Conservation (phyloP, 2,329 filamentous ascomycete species). For the Colletotrichum sp. region DNA sequence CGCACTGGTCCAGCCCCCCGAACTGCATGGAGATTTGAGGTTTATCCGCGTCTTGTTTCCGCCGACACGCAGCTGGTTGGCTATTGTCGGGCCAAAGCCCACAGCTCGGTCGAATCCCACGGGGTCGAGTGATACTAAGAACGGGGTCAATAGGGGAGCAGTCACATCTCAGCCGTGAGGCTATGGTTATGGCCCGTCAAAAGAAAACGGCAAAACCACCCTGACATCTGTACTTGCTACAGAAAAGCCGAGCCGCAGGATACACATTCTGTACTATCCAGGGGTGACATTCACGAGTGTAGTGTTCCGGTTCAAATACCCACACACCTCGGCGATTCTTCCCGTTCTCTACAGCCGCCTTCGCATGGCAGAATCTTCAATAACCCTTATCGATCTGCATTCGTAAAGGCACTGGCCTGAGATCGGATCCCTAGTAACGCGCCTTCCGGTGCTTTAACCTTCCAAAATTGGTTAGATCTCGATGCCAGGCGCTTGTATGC, state of each 20-base stretch:
- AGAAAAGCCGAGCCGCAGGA: not conserved
- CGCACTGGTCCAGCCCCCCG: not conserved
- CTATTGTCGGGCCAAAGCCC: not conserved
- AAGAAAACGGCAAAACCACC: not conserved
- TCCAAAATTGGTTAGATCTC: not conserved
- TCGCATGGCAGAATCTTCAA: not conserved
- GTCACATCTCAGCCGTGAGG: not conserved
- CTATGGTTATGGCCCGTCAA: not conserved
- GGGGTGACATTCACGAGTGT: not conserved
- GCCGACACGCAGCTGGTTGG: not conserved
- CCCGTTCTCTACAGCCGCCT: not conserved
- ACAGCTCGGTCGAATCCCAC: not conserved
- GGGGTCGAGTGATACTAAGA: not conserved
- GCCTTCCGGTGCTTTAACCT: not conserved
- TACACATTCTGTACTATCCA: not conserved
- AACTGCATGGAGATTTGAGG: not conserved
- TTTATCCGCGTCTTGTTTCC: not conserved
- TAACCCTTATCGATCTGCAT: not conserved
- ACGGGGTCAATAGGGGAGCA: not conserved
- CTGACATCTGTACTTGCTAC: not conserved
- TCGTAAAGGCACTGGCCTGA: not conserved
- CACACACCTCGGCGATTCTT: not conserved
- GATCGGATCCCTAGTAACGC: not conserved
- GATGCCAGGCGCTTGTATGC: not conserved
- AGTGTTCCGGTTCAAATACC: not conserved